Percentiles rank a stretch among this genome's conserved stretches.
Conservation (phyloP, 2,329 filamentous ascomycete genomes). For the Xylariaceae sp. region DNA sequence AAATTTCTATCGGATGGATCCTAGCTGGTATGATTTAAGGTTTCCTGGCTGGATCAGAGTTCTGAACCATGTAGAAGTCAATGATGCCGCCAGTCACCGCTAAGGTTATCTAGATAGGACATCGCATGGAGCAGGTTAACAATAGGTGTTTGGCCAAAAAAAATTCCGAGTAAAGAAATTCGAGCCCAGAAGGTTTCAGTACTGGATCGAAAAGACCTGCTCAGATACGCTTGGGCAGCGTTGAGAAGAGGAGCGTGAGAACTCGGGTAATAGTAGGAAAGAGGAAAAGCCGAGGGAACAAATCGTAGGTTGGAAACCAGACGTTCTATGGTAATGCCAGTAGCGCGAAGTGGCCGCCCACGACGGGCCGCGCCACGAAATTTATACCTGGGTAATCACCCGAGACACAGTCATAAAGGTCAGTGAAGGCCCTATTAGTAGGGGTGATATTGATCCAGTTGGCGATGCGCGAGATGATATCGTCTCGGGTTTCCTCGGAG, state of each 20-base stretch:
- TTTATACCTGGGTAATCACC: conserved; percentile 70
- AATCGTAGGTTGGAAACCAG: neutral
- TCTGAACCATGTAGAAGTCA: too few relatives aligned
- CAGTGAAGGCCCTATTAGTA: conserved; percentile 75
- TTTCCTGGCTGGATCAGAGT: too few relatives aligned
- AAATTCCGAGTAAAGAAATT: too few relatives aligned
- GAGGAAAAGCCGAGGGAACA: neutral
- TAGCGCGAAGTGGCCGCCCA: conserved; percentile 81
- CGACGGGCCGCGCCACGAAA: conserved; percentile 81
- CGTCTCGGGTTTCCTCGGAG: conserved; percentile 61
- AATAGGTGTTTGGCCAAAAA: too few relatives aligned
- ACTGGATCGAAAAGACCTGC: neutral
- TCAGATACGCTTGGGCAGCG: neutral
- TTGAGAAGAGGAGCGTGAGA: neutral
- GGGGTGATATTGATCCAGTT: conserved; percentile 77
- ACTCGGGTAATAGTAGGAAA: neutral
- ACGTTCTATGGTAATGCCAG: conserved; percentile 61
- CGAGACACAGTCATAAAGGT: conserved; percentile 75
- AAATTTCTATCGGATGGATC: too few relatives aligned
- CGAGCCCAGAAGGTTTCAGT: neutral
- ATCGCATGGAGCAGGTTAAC: too few relatives aligned
- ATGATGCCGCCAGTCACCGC: too few relatives aligned
- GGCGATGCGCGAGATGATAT: conserved; percentile 73
- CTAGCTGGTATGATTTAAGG: too few relatives aligned
- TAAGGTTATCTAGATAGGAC: too few relatives aligned